These are phyloP conservation scores for Rhodotorula sp. DNA, from an alignment of 1,284 basidiomycete species.

Conservation along the genomic window DNA sequence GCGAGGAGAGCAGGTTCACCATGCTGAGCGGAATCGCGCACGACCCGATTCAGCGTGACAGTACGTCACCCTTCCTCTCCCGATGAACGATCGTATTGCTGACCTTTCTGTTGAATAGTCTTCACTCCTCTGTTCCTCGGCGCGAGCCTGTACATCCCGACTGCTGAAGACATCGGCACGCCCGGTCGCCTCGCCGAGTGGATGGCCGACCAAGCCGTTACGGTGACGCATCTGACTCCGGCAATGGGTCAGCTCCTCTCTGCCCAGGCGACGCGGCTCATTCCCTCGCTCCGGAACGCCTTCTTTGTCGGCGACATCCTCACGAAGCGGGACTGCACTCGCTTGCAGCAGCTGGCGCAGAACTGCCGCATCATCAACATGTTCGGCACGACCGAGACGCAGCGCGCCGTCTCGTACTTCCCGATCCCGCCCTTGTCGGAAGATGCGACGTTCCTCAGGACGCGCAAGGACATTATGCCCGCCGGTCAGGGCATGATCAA, in stretches of 20 bases:
- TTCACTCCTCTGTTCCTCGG: conserved; percentile 99
- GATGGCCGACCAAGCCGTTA: conserved; percentile 90
- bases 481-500: conserved; percentile 97
- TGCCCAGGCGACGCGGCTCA: conserved; percentile 85
- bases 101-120: conserved; percentile 57
- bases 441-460: conserved; percentile 86
- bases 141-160: conserved; percentile 92
- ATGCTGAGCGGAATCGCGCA: conserved; percentile 99
- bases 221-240: conserved; percentile 93
- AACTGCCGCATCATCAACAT: conserved; percentile 98
- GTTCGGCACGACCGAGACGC: conserved; percentile 99
- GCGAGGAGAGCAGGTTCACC: conserved; percentile 79
- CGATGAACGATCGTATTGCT: background rate
- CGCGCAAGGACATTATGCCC: conserved; percentile 97
- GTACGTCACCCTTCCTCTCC: conserved; percentile 56
- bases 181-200: conserved; percentile 96
- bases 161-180: conserved; percentile 94
- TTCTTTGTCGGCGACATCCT: conserved; percentile 99
- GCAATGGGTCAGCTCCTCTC: conserved; percentile 99
- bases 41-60: conserved; percentile 98
- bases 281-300: conserved; percentile 81
- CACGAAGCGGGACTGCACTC: conserved; percentile 95
- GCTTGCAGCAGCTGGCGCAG: conserved; percentile 86
- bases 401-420: conserved; percentile 97
- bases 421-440: conserved; percentile 80